These are phyloP conservation scores for Hyaloperonospora arabidopsidis DNA, from an alignment of 352 stramenopile species.

Conservation along the genomic window DNA sequence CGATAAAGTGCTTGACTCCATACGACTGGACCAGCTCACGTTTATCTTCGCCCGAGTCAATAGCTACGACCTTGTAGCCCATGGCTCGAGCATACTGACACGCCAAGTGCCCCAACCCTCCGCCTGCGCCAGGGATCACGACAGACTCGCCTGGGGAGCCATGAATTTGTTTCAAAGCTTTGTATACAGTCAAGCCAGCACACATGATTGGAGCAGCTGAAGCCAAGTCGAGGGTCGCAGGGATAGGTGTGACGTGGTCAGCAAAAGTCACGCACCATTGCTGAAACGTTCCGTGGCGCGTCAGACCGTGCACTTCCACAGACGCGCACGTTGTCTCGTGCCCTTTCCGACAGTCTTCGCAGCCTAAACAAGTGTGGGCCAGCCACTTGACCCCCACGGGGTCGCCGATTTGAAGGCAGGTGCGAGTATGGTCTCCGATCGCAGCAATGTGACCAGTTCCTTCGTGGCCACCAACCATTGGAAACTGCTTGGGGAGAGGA, in stretches of 20 bases:
- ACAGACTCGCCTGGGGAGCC: constrained; percentile 34
- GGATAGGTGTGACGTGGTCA: constrained; percentile 63
- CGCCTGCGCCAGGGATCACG: constrained; percentile 51
- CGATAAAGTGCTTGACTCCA: constrained; percentile 61
- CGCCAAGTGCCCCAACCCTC: constrained; percentile 66
- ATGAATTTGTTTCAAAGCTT: constrained; percentile 51
- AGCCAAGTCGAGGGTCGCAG: constrained; percentile 31
- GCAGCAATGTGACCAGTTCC: constrained; percentile 41
- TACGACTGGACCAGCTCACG: constrained; percentile 47
- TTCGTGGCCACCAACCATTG: constrained; percentile 49
- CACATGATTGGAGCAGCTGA: constrained; percentile 68
- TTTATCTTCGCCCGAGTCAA: constrained; percentile 59
- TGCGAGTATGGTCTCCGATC: constrained; percentile 35
- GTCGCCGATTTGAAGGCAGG: constrained; percentile 37
- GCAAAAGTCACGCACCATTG: constrained; percentile 60
- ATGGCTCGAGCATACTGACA: constrained; percentile 68
- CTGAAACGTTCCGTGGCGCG: constrained; percentile 38
- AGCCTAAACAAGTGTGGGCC: constrained; percentile 35
- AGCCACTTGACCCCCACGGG: constrained; percentile 42
- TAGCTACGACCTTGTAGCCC: constrained; percentile 55
- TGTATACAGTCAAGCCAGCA: constrained; percentile 79
- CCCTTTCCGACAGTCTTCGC: constrained; percentile 42
- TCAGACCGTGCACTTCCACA: constrained; percentile 26
- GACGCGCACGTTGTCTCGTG: constrained; percentile 31
- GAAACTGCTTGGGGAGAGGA: constrained; percentile 22